These are phyloP conservation scores for Tolypocladium nubicola DNA, from an alignment of 2,329 filamentous ascomycete genomes.

Conservation along the genomic window DNA sequence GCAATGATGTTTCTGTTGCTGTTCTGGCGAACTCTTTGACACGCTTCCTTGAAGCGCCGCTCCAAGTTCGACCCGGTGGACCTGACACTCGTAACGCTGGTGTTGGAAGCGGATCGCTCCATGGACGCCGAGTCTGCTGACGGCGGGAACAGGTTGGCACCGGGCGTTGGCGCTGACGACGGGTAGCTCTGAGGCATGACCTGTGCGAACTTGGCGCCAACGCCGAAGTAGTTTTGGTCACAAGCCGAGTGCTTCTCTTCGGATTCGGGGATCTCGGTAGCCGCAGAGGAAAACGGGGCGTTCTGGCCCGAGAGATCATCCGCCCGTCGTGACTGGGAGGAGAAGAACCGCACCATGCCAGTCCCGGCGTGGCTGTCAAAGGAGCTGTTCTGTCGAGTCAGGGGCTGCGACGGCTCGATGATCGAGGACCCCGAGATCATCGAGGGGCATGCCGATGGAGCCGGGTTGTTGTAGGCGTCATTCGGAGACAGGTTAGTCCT, in stretches of 20 bases:
- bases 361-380: slow-evolving; percentile 18
- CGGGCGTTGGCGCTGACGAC: slow-evolving; percentile 16
- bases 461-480: slow-evolving; percentile 13
- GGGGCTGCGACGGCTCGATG: slow-evolving; percentile 24
- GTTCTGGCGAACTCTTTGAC: slow-evolving; percentile 33
- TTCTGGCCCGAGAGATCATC: slow-evolving; percentile 12
- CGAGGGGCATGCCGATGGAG: slow-evolving; percentile 29
- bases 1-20: slow-evolving; percentile 26
- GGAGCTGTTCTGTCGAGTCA: slow-evolving; percentile 33
- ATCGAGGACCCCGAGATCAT: slow-evolving; percentile 30
- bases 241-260: slow-evolving; percentile 18
- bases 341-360: slow-evolving; percentile 27
- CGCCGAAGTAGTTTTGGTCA: slow-evolving; percentile 22
- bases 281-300: slow-evolving; percentile 4
- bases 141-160: slow-evolving; percentile 12
- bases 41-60: slow-evolving; percentile 35
- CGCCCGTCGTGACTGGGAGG: slow-evolving; percentile 22
- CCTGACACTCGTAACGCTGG: slow-evolving; percentile 28
- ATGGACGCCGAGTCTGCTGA: slow-evolving; percentile 23
- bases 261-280: slow-evolving; percentile 5
- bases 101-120: slow-evolving; percentile 38
- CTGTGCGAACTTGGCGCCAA: slow-evolving; percentile 24
- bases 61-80: slow-evolving; percentile 34
- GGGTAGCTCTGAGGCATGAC: slow-evolving; percentile 17
- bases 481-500: slow-evolving; percentile 11